Evolutionary conservation across 345 rosid genomes (phyloP).

Genomic region (Aquilaria malaccensis): DNA sequence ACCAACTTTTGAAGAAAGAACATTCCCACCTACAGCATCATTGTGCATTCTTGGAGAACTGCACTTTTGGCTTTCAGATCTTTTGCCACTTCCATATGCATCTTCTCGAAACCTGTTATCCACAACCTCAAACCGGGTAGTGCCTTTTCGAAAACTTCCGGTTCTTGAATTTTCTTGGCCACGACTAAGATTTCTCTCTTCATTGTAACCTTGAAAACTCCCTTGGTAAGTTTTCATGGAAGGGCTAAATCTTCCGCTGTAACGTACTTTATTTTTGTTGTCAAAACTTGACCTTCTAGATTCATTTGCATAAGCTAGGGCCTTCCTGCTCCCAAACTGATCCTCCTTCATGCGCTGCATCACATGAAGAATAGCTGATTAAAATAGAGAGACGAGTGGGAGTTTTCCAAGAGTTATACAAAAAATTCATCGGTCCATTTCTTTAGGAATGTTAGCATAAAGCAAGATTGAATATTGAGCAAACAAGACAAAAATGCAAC

Average conservation of each 20-base stretch:
- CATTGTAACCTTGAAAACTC: conserved; percentile 31
- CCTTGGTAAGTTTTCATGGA: conserved; percentile 38
- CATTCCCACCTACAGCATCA: conserved; percentile 24
- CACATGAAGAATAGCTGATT: conserved; percentile 7
- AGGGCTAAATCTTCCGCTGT: conserved; percentile 24
- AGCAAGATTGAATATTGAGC: neutral
- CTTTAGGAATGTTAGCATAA: neutral
- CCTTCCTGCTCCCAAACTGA: conserved; percentile 31
- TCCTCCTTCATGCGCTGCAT: conserved; percentile 43
- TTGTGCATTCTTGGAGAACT: conserved; percentile 27
- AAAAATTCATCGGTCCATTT: neutral
- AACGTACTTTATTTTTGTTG: conserved; percentile 24
- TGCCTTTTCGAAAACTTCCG: conserved; percentile 40
- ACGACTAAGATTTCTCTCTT: conserved; percentile 48
- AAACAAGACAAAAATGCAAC: neutral
- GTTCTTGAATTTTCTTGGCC: conserved; percentile 34
- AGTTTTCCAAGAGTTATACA: neutral
- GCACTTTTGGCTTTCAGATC: conserved; percentile 12
- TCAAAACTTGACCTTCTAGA: conserved; percentile 35
- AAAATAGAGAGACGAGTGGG: neutral
- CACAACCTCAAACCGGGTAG: conserved; percentile 73
- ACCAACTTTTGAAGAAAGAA: conserved; percentile 20
- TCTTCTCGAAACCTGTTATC: conserved; percentile 75
- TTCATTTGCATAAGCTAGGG: conserved; percentile 23
- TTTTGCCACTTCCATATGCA: conserved; percentile 23